These are phyloP conservation scores for Gonapodya prolifera DNA, from an alignment of 192 early-diverging fungal species.

Conservation along the genomic window DNA sequence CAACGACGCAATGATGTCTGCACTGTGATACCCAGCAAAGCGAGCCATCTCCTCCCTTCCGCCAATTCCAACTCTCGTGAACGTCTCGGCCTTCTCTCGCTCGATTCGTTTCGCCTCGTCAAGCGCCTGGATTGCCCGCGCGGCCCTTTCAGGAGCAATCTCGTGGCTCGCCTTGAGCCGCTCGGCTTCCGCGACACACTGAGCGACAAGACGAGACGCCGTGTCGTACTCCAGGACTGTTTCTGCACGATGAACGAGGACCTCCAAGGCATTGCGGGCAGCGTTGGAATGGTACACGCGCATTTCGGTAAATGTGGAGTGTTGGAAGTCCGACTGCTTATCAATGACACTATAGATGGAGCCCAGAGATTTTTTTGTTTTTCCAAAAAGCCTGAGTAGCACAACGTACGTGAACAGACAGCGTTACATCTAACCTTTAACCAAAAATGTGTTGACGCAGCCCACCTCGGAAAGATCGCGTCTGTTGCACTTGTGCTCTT, in stretches of 20 bases:
- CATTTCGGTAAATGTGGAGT: not conserved
- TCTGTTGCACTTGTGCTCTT: not conserved
- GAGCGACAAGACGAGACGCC: not conserved
- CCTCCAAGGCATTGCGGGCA: not conserved
- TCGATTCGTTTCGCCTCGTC: not conserved
- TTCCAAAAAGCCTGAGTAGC: not conserved
- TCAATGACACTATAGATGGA: not conserved
- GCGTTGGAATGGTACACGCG: not conserved
- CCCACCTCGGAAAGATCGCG: not conserved
- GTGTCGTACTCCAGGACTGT: not conserved
- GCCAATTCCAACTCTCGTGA: not conserved
- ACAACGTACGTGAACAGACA: no score
- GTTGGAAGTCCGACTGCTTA: not conserved
- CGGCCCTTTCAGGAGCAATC: not conserved
- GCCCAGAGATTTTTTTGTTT: not conserved
- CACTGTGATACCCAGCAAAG: not conserved
- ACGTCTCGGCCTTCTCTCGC: not conserved
- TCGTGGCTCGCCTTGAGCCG: not conserved
- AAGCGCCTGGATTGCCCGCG: not conserved
- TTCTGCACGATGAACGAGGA: not conserved
- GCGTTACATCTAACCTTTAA: no score
- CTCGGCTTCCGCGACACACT: not conserved
- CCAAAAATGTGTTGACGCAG: no score
- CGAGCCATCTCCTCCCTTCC: not conserved
- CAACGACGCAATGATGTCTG: not conserved